A percentile compares a stretch with the other conserved stretches of the same genome.
These are phyloP conservation scores for Rhizopogon vinicolor DNA, from an alignment of 768 basidiomycete genomes.

Conservation along the genomic window DNA sequence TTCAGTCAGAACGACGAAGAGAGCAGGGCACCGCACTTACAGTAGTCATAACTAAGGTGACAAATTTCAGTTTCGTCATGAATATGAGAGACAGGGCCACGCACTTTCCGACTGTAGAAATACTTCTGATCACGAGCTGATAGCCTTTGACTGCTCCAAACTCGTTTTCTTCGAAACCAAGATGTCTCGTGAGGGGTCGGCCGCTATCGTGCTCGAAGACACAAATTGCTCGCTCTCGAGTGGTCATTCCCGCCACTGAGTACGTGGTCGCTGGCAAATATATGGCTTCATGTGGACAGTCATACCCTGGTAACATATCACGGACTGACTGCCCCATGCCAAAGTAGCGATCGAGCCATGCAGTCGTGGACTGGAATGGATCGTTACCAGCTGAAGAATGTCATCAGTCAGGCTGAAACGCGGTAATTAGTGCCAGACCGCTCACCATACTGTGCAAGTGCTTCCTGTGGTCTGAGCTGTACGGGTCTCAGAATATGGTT, in stretches of 20 bases:
- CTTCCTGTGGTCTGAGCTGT: constrained; percentile 58
- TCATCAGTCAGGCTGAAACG: neutral
- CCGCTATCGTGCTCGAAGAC: constrained; percentile 60
- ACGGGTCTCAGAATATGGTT: neutral
- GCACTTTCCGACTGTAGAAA: constrained; percentile 61
- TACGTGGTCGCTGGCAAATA: constrained; percentile 57
- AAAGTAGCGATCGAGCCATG: constrained; percentile 60
- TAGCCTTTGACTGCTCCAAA: constrained; percentile 61
- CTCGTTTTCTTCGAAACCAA: constrained; percentile 47
- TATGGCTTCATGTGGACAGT: constrained; percentile 59
- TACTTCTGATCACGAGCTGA: constrained; percentile 49
- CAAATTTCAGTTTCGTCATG: neutral
- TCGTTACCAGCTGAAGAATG: constrained; percentile 46
- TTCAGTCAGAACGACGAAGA: neutral
- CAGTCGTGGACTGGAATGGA: constrained; percentile 55
- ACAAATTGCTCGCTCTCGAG: constrained; percentile 53
- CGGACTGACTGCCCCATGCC: constrained; percentile 57
- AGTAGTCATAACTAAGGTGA: constrained; percentile 47
- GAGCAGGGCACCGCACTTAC: constrained; percentile 27
- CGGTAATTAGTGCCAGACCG: neutral
- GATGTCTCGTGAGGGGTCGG: constrained; percentile 54
- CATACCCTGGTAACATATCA: constrained; percentile 63
- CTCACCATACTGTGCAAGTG: constrained; percentile 53
- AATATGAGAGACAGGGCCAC: constrained; percentile 17
- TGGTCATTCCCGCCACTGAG: constrained; percentile 37